Base-by-base conservation (phyloP, 2,329 filamentous ascomycete genomes). In the Fusarium sp. region DNA sequence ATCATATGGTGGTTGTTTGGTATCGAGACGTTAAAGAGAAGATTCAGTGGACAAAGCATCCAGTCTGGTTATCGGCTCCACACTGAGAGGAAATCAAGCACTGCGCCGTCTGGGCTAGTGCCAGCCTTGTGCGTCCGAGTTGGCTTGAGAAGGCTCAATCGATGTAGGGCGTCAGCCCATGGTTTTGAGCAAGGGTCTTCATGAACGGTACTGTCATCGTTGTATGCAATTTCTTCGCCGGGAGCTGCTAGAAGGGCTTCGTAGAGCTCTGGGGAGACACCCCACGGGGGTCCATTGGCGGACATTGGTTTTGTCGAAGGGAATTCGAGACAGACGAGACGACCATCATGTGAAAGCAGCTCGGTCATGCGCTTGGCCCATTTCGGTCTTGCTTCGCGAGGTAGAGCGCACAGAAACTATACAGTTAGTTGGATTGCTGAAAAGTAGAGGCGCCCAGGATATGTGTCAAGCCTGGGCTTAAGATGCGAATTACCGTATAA, bases 251-350 rank as follows among this genome's bases (percentile, higher is more conserved):
- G 85, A 73, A 95, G 90, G 68, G 89, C 90, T 75, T 90, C 83
- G 79, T 97, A 96, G 32, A 92, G 87, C 66, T 89, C 87, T 2
- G 92, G 87, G 15, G 89, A 87, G 42, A 93, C 81, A 11, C 90
- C 89, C 85, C 89, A 95, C 3, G 94, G 93, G 15, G 94, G 93
- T 0, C 94, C 93, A 13, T 85, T 85, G 13, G 86, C 84, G 14
- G 84, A 84, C 13, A 91, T 86, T 44, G 89, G 85, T 79, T 95
- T 96, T 67, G 88, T 86, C 2, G 91, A 89, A 13, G 94, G 94
- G 78, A 92, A 97, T 78, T 97, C 93, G 67, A 97, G 86, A 80
- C 89, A 91, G 55, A 91, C 78, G 30, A 91, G 81, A 40, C 85
- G 82, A 26, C 88, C 88, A 27, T 73, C 77, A 9, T 83, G 82